phyloP scores from a whole-genome alignment of 495 filamentous ascomycete species.

The Antarctomyces pellizariae region DNA sequence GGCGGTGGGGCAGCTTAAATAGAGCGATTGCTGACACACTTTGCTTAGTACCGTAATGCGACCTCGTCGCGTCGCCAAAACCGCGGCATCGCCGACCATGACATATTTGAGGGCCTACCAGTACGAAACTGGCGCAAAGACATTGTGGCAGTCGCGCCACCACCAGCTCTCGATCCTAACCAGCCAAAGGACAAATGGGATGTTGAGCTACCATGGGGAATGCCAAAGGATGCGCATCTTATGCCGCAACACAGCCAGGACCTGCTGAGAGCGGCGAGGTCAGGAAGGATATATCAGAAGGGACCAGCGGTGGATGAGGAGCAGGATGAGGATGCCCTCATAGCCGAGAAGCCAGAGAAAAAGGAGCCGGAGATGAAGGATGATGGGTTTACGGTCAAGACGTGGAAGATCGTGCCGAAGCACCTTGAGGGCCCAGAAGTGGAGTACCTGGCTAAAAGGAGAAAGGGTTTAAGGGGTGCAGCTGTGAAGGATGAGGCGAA shows the following conservation, averaged over 20 bases:
- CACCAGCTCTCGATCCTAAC: conserved; percentile 28
- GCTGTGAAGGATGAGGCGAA: conserved; percentile 14
- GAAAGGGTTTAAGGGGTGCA: conserved; percentile 36
- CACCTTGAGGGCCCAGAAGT: conserved; percentile 50
- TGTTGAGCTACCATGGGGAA: conserved; percentile 37
- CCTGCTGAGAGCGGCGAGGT: conserved; percentile 62
- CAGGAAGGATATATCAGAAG: conserved; percentile 42
- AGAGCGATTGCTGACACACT: too few relatives aligned
- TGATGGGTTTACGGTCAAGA: conserved; percentile 44
- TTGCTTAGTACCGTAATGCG: conserved; percentile 31
- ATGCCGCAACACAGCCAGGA: conserved; percentile 58
- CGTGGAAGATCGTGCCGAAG: conserved; percentile 59
- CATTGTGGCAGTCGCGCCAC: conserved; percentile 44
- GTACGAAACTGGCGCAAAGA: conserved; percentile 75
- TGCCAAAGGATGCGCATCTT: conserved; percentile 74
- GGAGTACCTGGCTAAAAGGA: conserved; percentile 70
- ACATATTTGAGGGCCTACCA: conserved; percentile 86
- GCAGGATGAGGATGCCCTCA: conserved; percentile 20
- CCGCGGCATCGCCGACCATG: conserved; percentile 62
- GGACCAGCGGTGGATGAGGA: conserved; percentile 24
- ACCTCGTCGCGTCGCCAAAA: conserved; percentile 47
- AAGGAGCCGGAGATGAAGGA: conserved; percentile 22
- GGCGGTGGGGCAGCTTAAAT: too few relatives aligned
- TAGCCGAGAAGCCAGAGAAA: conserved; percentile 19
- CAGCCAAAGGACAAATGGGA: conserved; percentile 25